Percentiles rank a stretch among this genome's conserved stretches.
These are phyloP conservation scores for Chaetoceros tenuissimus DNA, from an alignment of 108 stramenopile species.

Conservation along the genomic window DNA sequence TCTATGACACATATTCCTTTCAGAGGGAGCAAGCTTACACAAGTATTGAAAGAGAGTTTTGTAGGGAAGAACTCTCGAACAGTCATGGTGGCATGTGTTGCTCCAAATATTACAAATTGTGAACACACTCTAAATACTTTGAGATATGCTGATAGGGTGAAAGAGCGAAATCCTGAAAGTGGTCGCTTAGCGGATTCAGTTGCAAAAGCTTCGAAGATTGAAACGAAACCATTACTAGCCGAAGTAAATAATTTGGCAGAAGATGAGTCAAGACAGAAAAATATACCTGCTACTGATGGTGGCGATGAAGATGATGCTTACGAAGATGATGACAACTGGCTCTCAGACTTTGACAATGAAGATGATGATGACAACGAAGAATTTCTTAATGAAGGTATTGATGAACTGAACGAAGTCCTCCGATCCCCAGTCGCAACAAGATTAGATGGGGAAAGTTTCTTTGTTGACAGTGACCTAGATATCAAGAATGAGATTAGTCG, in stretches of 20 bases:
- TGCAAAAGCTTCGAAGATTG: background rate
- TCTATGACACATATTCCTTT: conserved; percentile 94
- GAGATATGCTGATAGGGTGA: conserved; percentile 93
- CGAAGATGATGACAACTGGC: conserved; percentile 27
- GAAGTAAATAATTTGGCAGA: too few relatives aligned
- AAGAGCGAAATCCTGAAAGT: conserved; percentile 77
- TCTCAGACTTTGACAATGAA: conserved; percentile 27
- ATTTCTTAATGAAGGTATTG: conserved; percentile 14
- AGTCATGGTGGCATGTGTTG: conserved; percentile 96
- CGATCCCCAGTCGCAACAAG: conserved; percentile 12
- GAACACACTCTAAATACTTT: conserved; percentile 99
- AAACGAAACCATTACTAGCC: background rate
- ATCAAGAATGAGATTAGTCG: background rate
- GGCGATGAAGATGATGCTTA: conserved; percentile 11
- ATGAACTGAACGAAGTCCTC: conserved; percentile 15
- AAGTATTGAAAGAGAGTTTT: conserved; percentile 93
- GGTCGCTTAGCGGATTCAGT: conserved; percentile 34
- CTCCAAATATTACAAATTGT: conserved; percentile 88
- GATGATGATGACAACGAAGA: conserved; percentile 5
- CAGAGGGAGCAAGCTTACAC: conserved; percentile 95
- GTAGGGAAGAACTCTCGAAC: conserved; percentile 86
- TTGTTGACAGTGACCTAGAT: background rate
- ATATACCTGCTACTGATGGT: background rate
- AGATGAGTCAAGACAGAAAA: too few relatives aligned
- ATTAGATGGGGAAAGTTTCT: conserved; percentile 8